Base-by-base conservation (phyloP, 495 filamentous ascomycete genomes). In the Neurospora sp. region DNA sequence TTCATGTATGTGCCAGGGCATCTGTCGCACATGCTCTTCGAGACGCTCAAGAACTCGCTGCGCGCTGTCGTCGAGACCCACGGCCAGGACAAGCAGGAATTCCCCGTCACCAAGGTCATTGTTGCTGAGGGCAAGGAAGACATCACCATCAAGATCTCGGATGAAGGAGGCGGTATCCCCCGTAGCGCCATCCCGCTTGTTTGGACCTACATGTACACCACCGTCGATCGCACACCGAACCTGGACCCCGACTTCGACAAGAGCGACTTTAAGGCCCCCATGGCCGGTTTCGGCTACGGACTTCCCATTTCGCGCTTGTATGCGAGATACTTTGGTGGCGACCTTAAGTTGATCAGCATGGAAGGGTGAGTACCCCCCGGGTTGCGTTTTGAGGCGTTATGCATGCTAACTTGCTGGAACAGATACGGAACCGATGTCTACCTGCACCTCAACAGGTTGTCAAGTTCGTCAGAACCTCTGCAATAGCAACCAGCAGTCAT, bases 131-230 rank as follows among this genome's bases (percentile, higher is more conserved):
- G 96, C 44, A 94, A 94, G 77, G 96, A 99, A 84, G 96, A 99
- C 76, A 99, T 99, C 76, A 98, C 96, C 2, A 97, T 99, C 84
- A 99, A 99, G 83, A 88, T 99, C 71, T 93, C 91, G 12, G 96
- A 99, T 80, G 96, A 99, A 81, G 96, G 96, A 59, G 96, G 96
- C 75, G 96, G 96, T 59, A 98, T 99, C 37, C 93, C 94, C 0
- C 88, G 96, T 72, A 93, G 91, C 74, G 87, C 92, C 39, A 98
- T 99, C 72, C 96, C 96, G 11, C 86, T 99, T 9, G 96, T 98
- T 18, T 99, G 96, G 96, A 99, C 96, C 37, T 99, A 99, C 79
- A 99, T 98, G 96, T 99, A 98, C 78, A 99, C 96, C 23, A 99
- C 96, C 11, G 95, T 99, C 54, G 96, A 98, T 82, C 90, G 94